phyloP scores from a whole-genome alignment of 768 basidiomycete genomes.

The Zangia roseola region DNA sequence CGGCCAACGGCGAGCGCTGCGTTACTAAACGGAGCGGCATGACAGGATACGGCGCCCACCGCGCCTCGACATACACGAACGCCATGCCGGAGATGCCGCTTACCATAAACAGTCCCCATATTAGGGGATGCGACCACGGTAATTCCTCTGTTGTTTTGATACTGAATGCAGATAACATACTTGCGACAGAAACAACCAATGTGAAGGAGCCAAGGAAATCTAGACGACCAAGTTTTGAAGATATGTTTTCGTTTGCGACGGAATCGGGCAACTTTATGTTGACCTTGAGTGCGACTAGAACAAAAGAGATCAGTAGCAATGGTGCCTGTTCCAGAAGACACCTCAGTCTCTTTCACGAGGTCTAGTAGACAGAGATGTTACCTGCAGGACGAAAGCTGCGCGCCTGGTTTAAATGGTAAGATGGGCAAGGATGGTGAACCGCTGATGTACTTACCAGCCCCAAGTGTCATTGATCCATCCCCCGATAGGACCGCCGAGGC shows the following conservation, averaged over 20 bases:
- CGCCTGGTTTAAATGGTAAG: conserved; percentile 52
- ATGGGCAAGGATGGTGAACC: neutral
- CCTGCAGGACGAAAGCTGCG: conserved; percentile 84
- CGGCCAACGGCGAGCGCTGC: conserved; percentile 76
- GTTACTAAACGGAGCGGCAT: conserved; percentile 83
- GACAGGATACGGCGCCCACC: conserved; percentile 79
- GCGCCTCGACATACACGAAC: conserved; percentile 80
- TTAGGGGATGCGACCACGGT: conserved; percentile 70
- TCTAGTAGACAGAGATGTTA: conserved; percentile 29
- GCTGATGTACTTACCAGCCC: conserved; percentile 63
- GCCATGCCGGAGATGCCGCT: conserved; percentile 52
- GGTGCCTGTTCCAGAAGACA: conserved; percentile 55
- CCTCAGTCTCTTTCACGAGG: conserved; percentile 7
- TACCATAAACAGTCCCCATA: conserved; percentile 61
- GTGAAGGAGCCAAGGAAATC: conserved; percentile 85
- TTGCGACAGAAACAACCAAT: conserved; percentile 68
- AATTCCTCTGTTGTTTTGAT: conserved; percentile 78
- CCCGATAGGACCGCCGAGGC: conserved; percentile 75
- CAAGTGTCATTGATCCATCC: conserved; percentile 84
- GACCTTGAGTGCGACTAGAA: conserved; percentile 73
- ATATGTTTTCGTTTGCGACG: conserved; percentile 54
- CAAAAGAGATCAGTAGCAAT: conserved; percentile 65
- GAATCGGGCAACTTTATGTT: conserved; percentile 73
- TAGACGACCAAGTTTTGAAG: conserved; percentile 71
- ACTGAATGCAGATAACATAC: conserved; percentile 72